A percentile compares a stretch with the other conserved stretches of the same genome.
These are phyloP conservation scores for Xylariaceae sp. DNA, from an alignment of 2,329 filamentous ascomycete genomes.

Conservation along the genomic window DNA sequence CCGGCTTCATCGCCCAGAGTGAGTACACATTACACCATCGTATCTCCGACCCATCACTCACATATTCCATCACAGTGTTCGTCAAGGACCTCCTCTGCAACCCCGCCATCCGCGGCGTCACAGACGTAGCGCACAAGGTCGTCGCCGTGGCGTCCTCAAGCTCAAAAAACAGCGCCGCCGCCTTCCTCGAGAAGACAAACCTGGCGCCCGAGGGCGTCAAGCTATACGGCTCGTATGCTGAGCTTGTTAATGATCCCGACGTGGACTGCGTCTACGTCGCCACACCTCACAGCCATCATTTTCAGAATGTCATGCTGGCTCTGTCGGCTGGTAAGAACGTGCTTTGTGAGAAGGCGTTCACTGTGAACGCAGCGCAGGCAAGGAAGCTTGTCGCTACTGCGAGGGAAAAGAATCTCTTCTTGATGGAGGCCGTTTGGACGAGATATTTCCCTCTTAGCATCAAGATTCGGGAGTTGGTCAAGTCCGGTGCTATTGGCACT, in stretches of 20 bases:
- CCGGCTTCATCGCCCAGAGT: conserved; percentile 55
- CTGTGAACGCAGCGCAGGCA: conserved; percentile 73
- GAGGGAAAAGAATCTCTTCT: conserved; percentile 63
- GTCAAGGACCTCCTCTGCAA: conserved; percentile 73
- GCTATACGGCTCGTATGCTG: conserved; percentile 75
- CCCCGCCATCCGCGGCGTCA: conserved; percentile 61
- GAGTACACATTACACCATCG: conserved; percentile 24
- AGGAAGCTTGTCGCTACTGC: conserved; percentile 68
- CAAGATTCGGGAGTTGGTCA: conserved; percentile 62
- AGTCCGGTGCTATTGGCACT: conserved; percentile 50
- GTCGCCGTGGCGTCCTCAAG: conserved; percentile 76
- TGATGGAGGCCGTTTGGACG: conserved; percentile 90
- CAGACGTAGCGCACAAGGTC: conserved; percentile 70
- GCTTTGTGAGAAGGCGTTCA: conserved; percentile 86
- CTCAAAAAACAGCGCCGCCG: conserved; percentile 60
- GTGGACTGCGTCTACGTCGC: conserved; percentile 86
- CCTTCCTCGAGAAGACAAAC: conserved; percentile 67
- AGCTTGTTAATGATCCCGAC: conserved; percentile 71
- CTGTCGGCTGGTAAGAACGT: conserved; percentile 81
- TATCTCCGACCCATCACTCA: neutral
- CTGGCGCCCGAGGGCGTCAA: conserved; percentile 59
- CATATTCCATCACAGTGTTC: conserved; percentile 47
- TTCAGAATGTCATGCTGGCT: conserved; percentile 82
- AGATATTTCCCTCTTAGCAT: conserved; percentile 81
- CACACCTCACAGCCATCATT: conserved; percentile 89